Evolutionary conservation across 2,329 filamentous ascomycete genomes (phyloP).

Genomic region (Fusarium xyrophilum): DNA sequence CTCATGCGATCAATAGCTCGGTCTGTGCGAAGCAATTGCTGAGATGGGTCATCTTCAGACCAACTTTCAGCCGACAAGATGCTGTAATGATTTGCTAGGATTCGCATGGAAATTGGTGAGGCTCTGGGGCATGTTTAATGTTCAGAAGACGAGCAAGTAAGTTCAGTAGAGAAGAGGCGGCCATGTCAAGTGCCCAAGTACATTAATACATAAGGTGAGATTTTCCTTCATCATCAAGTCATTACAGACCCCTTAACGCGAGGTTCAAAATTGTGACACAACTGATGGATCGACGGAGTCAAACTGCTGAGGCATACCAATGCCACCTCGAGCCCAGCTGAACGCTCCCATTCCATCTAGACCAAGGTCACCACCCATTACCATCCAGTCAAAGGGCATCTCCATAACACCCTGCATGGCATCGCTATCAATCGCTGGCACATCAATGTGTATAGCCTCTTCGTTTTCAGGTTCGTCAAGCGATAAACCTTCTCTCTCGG

Average conservation of each 20-base stretch:
- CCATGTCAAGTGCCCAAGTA: not conserved
- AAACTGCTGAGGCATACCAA: slow-evolving; percentile 19
- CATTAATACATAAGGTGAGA: not conserved
- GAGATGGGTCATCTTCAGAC: not conserved
- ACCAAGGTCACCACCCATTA: slow-evolving; percentile 27
- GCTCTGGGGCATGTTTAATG: not conserved
- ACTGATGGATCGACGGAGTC: slow-evolving; percentile 29
- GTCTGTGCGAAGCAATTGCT: not conserved
- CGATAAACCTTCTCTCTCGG: slow-evolving; percentile 37
- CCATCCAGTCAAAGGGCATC: slow-evolving; percentile 40
- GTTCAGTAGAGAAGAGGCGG: not conserved
- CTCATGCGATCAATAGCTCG: not conserved
- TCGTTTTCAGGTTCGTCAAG: slow-evolving; percentile 15
- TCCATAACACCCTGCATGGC: slow-evolving; percentile 38
- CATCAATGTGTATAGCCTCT: not conserved
- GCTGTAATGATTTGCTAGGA: not conserved
- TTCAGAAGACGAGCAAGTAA: not conserved
- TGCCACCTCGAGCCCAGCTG: slow-evolving; percentile 19
- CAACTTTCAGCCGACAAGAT: not conserved
- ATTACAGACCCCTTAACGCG: not conserved
- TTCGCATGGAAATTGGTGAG: not conserved
- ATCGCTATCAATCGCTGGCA: slow-evolving; percentile 10
- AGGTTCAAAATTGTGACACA: slow-evolving; percentile 20
- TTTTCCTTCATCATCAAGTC: not conserved
- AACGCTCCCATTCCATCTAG: slow-evolving; percentile 36